These are phyloP conservation scores for Pogostemon cablin DNA, from an alignment of 257 asterid species.

Conservation along the genomic window DNA sequence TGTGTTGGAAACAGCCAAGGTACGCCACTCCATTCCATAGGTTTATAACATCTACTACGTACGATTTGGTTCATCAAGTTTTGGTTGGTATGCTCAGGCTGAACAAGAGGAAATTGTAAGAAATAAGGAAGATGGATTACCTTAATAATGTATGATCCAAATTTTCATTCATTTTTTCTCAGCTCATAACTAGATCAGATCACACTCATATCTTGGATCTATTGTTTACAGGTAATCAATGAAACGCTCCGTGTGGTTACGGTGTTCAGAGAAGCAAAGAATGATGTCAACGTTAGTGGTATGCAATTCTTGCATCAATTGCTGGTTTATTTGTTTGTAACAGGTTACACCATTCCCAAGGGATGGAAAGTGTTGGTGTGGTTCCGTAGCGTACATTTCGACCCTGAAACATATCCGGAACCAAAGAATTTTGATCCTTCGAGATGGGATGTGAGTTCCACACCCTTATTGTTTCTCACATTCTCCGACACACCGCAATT, in stretches of 20 bases:
- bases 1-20: slow-evolving; percentile 70
- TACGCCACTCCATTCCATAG: slow-evolving; percentile 14
- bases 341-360: slow-evolving; percentile 74
- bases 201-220: too few relatives aligned
- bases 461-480: neutral
- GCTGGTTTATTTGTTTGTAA: neutral
- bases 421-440: slow-evolving; percentile 82
- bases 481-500: neutral
- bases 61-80: neutral
- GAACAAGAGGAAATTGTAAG: slow-evolving; percentile 78
- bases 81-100: slow-evolving; percentile 44
- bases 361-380: slow-evolving; percentile 91
- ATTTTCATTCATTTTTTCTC: neutral
- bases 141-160: slow-evolving; percentile 56
- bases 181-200: too few relatives aligned
- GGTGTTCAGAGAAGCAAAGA: slow-evolving; percentile 83
- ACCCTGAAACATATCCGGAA: slow-evolving; percentile 57
- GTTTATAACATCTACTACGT: too few relatives aligned
- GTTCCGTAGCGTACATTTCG: slow-evolving; percentile 75
- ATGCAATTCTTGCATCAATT: neutral
- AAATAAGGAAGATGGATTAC: slow-evolving; percentile 74
- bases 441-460: slow-evolving; percentile 86
- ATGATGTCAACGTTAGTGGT: slow-evolving; percentile 64
- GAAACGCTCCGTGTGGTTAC: slow-evolving; percentile 82
- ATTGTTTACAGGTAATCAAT: slow-evolving; percentile 11